phyloP scores from a whole-genome alignment of 2,329 filamentous ascomycete species.

The Penicillium sp. region DNA sequence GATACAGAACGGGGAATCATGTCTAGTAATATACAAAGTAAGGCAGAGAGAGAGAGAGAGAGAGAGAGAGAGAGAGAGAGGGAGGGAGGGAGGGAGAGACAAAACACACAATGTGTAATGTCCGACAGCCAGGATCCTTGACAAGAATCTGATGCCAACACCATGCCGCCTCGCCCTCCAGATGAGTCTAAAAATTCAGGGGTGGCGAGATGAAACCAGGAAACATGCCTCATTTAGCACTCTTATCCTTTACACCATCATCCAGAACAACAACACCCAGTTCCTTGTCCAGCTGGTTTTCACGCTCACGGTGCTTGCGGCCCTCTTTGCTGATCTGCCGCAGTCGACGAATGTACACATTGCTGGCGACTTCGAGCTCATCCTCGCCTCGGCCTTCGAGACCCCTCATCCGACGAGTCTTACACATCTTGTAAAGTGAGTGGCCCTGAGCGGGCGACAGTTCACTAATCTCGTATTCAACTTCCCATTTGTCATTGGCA shows the following conservation, averaged over 20 bases:
- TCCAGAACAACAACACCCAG: slow-evolving; percentile 32
- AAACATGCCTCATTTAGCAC: neutral
- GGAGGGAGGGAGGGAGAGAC: too few species aligned
- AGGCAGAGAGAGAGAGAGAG: too few species aligned
- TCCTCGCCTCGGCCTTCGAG: slow-evolving; percentile 35
- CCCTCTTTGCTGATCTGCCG: slow-evolving; percentile 50
- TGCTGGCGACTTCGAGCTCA: slow-evolving; percentile 37
- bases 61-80: too few species aligned
- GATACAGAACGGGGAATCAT: slow-evolving; percentile 5
- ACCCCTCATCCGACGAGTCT: slow-evolving; percentile 49
- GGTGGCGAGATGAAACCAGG: too few species aligned
- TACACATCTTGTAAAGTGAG: slow-evolving; percentile 52
- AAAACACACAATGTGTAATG: too few species aligned
- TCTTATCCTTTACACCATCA: slow-evolving; percentile 9
- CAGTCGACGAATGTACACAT: slow-evolving; percentile 41
- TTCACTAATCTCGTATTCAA: slow-evolving; percentile 74
- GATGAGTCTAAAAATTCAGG: too few species aligned
- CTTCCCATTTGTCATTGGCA: slow-evolving; percentile 53
- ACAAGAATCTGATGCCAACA: too few species aligned
- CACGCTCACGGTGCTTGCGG: slow-evolving; percentile 50
- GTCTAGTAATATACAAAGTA: slow-evolving; percentile 4
- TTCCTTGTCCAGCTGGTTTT: slow-evolving; percentile 49
- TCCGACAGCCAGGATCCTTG: too few species aligned
- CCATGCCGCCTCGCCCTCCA: too few species aligned
- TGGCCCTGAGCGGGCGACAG: slow-evolving; percentile 44